phyloP scores from a whole-genome alignment of 176 grass and related monocot species.

The Bromus sterilis region DNA sequence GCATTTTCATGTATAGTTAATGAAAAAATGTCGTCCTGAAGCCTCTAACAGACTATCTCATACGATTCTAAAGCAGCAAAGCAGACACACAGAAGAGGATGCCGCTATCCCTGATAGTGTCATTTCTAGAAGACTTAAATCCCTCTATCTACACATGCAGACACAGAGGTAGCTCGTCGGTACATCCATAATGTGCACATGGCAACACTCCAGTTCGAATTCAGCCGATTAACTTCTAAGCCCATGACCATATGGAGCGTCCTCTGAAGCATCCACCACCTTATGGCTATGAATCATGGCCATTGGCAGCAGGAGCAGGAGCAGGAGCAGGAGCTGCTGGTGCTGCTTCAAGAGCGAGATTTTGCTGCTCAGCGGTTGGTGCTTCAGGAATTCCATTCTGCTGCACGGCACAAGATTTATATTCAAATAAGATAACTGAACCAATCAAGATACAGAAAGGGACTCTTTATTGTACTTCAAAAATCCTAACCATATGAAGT shows the following conservation, averaged over 20 bases:
- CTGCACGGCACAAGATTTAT: neutral
- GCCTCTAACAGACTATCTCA: neutral
- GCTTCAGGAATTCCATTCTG: neutral
- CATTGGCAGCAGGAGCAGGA: neutral
- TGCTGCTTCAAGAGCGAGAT: neutral
- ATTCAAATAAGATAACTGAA: neutral
- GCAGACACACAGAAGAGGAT: neutral
- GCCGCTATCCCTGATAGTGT: neutral
- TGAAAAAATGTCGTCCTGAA: neutral
- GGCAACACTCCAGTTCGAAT: neutral
- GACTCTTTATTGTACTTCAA: neutral
- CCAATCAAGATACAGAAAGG: neutral
- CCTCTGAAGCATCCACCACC: neutral
- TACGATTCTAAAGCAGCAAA: neutral
- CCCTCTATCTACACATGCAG: neutral
- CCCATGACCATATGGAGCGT: neutral
- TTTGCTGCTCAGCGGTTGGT: neutral
- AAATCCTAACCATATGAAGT: neutral
- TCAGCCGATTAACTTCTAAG: neutral
- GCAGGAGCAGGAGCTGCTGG: neutral
- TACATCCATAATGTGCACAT: neutral
- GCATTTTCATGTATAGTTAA: neutral
- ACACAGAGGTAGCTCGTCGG: neutral
- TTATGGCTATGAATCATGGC: slow-evolving; percentile 5
- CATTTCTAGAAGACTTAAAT: neutral